phyloP scores from a whole-genome alignment of 352 stramenopile species.

The Pilasporangium apinafurcum region DNA sequence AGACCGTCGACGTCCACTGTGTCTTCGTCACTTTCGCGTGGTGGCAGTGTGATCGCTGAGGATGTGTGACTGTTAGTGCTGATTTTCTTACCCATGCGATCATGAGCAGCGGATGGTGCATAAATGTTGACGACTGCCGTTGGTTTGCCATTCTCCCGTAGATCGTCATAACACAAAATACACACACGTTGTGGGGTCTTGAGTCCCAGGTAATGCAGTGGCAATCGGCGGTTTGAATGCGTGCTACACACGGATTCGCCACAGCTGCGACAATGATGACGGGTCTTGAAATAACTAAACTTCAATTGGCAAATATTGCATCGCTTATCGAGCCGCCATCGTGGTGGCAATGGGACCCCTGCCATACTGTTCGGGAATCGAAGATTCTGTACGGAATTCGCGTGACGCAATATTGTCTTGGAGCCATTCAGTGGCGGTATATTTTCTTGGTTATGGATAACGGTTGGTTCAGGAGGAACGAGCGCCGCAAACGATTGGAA shows the following conservation, averaged over 20 bases:
- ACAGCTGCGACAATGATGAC: constrained; percentile 87
- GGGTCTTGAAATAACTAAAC: constrained; percentile 83
- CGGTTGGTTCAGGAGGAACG: background rate
- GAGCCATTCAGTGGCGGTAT: background rate
- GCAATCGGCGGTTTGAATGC: constrained; percentile 65
- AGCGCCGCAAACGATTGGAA: constrained; percentile 33
- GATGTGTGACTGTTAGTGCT: too few relatives aligned
- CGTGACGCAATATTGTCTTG: background rate
- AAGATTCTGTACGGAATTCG: constrained; percentile 11
- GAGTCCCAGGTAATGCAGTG: constrained; percentile 53
- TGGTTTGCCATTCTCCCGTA: constrained; percentile 63
- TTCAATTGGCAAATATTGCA: constrained; percentile 83
- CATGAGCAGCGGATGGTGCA: background rate
- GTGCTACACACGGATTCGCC: constrained; percentile 80
- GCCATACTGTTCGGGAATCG: constrained; percentile 20
- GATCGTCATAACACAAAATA: constrained; percentile 75
- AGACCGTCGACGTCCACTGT: too few relatives aligned
- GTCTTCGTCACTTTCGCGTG: too few relatives aligned
- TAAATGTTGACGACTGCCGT: constrained; percentile 79
- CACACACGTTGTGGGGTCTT: constrained; percentile 66
- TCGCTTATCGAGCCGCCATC: constrained; percentile 65
- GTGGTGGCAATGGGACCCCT: constrained; percentile 39
- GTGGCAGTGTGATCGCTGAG: too few relatives aligned
- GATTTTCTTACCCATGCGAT: too few relatives aligned
- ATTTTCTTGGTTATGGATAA: constrained; percentile 3